Conservation (phyloP, 441 rosid genomes). For the Arabidopsis hybrid region DNA sequence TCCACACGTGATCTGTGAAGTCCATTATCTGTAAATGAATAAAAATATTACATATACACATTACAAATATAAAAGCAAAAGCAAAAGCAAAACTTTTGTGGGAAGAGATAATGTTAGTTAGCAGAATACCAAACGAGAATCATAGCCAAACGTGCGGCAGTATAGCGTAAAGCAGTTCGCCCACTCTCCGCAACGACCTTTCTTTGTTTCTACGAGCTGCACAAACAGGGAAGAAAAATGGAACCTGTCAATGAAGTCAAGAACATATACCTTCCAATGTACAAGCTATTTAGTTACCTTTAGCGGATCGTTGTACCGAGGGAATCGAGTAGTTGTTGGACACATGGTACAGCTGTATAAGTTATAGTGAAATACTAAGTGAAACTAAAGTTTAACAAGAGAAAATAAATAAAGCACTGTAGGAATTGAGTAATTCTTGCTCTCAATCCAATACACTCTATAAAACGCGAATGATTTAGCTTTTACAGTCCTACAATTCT, state of each 20-base stretch:
- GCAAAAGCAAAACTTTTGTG: background rate
- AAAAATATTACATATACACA: background rate
- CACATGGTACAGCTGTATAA: constrained; percentile 75
- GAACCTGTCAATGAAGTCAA: constrained; percentile 37
- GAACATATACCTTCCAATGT: constrained; percentile 21
- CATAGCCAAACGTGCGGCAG: constrained; percentile 91
- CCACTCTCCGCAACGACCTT: constrained; percentile 99
- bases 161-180: constrained; percentile 96
- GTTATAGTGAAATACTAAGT: constrained; percentile 31
- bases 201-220: constrained; percentile 93
- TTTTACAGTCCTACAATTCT: background rate
- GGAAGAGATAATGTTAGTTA: constrained; percentile 20
- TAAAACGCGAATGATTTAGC: constrained; percentile 2
- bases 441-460: constrained; percentile 3
- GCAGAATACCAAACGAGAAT: constrained; percentile 75
- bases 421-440: constrained; percentile 1
- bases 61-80: background rate
- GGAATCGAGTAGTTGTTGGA: constrained; percentile 75
- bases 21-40: constrained; percentile 72
- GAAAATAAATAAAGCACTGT: background rate
- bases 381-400: constrained; percentile 12
- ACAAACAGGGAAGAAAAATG: constrained; percentile 20
- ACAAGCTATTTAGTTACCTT: constrained; percentile 61
- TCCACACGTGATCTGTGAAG: constrained; percentile 97
- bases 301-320: constrained; percentile 88